Base-by-base conservation (phyloP, 1,139 yeast species). In the Petasospora rhodanensis region DNA sequence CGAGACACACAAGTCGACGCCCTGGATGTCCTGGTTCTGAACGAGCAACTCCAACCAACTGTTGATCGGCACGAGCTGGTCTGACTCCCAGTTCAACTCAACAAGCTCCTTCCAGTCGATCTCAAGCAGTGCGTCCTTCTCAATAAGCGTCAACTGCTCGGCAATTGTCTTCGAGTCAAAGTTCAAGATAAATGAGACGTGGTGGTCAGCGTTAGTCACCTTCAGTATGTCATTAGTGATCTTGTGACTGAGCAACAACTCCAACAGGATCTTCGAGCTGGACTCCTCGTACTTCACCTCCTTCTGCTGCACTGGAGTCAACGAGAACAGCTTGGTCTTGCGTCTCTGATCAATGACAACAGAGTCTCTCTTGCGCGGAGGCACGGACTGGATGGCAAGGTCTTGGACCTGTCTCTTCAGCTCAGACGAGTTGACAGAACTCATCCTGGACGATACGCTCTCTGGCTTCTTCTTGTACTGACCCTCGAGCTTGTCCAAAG, bases 71-170 rank as follows among this genome's bases (percentile, higher is more conserved):
- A 70, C 70, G 28, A 83, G 61, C 26, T 76, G 75, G 40, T 73
- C 73, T 4, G 52, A 49, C 42, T 73, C 73, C 87, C 95, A 83
- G 38, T 76, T 71, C 45, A 84, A 62, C 47, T 86, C 93, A 35
- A 89, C 70, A 34, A 89, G 66, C 48, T 86, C 96, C 52, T 79
- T 80, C 97, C 97, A 89, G 56, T 89, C 97, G 28, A 91, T 72
- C 48, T 86, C 96, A 34, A 76, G 73, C 22, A 89, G 58, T 33
- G 89, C 74, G 56, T 89, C 97, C 35, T 79, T 68, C 55, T 91
- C 98, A 45, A 91, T 83, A 33, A 83, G 56, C 0, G 97, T 89
- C 58, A 91, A 68, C 50, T 89, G 96, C 37, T 77, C 71, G 6
- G 94, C 86, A 24, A 91, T 62, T 0, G 71, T 61, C 34, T 64